These are phyloP conservation scores for Neurospora terricola DNA, from an alignment of 495 filamentous ascomycete genomes.

Conservation along the genomic window DNA sequence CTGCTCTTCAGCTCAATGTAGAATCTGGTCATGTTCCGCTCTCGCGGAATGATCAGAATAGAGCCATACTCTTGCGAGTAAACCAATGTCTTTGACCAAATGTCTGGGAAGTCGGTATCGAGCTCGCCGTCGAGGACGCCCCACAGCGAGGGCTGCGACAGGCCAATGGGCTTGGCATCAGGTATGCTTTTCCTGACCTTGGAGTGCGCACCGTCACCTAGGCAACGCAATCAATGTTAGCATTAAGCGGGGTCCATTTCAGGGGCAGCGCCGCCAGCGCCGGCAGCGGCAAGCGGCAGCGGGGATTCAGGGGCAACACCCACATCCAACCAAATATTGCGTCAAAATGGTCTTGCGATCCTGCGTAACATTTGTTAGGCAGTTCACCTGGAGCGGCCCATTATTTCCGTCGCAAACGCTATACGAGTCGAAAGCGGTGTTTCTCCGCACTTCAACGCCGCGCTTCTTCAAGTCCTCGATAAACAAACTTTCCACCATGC, in stretches of 20 bases:
- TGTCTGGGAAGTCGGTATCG: constrained; percentile 57
- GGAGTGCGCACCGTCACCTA: constrained; percentile 42
- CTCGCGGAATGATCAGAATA: constrained; percentile 58
- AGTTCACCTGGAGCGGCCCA: constrained; percentile 33
- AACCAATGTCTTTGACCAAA: constrained; percentile 58
- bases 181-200: constrained; percentile 46
- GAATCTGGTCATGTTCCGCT: constrained; percentile 55
- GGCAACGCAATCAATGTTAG: constrained; percentile 9
- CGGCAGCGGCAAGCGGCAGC: background rate
- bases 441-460: constrained; percentile 46
- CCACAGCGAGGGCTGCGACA: constrained; percentile 57
- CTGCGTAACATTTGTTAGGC: constrained; percentile 28
- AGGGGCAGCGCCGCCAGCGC: background rate
- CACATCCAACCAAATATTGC: constrained; percentile 45
- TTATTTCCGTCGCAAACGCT: constrained; percentile 28
- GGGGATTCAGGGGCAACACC: constrained; percentile 7
- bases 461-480: constrained; percentile 51
- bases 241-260: background rate
- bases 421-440: constrained; percentile 46
- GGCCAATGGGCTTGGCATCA: constrained; percentile 45
- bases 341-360: constrained; percentile 32
- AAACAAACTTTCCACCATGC: constrained; percentile 60
- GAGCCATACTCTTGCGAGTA: constrained; percentile 50
- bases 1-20: constrained; percentile 56
- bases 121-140: constrained; percentile 60